phyloP scores from a whole-genome alignment of 345 rosid species.

The Eucalyptus polybractea region DNA sequence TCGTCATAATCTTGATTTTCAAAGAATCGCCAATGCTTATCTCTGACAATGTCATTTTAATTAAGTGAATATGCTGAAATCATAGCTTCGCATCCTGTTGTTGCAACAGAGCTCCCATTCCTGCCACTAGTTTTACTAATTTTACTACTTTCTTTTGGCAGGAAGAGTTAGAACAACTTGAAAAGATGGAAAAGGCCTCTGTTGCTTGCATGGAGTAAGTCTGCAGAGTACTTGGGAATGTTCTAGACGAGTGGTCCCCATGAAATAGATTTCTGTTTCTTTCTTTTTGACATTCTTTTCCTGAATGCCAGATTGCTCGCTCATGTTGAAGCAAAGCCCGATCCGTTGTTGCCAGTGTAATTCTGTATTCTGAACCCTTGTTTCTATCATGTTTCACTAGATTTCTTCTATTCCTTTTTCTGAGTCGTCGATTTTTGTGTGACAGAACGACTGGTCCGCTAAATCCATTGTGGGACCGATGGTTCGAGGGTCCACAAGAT shows the following conservation, averaged over 20 bases:
- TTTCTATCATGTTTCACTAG: not conserved
- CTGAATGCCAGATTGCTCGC: slow-evolving; percentile 32
- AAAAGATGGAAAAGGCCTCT: slow-evolving; percentile 59
- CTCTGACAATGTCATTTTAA: not conserved
- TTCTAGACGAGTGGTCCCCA: not conserved
- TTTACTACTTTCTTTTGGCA: slow-evolving; percentile 2
- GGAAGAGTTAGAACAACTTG: slow-evolving; percentile 78
- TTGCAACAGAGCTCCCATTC: not conserved
- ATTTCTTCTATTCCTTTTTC: not conserved
- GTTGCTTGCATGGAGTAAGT: slow-evolving; percentile 68
- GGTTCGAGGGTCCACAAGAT: slow-evolving; percentile 74
- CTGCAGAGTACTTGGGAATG: not conserved
- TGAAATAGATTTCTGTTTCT: not conserved
- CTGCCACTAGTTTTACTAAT: not conserved
- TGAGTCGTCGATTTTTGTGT: not conserved
- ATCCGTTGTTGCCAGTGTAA: slow-evolving; percentile 73
- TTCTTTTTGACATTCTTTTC: not conserved
- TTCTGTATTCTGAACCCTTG: not conserved
- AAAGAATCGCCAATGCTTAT: not conserved
- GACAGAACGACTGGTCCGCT: slow-evolving; percentile 63
- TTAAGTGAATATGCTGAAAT: not conserved
- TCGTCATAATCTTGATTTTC: not conserved
- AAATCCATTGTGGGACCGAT: slow-evolving; percentile 71
- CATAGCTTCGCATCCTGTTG: not conserved
- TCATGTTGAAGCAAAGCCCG: slow-evolving; percentile 46